These are phyloP conservation scores for Penicillium sp. DNA, from an alignment of 2,329 filamentous ascomycete genomes.

Conservation along the genomic window DNA sequence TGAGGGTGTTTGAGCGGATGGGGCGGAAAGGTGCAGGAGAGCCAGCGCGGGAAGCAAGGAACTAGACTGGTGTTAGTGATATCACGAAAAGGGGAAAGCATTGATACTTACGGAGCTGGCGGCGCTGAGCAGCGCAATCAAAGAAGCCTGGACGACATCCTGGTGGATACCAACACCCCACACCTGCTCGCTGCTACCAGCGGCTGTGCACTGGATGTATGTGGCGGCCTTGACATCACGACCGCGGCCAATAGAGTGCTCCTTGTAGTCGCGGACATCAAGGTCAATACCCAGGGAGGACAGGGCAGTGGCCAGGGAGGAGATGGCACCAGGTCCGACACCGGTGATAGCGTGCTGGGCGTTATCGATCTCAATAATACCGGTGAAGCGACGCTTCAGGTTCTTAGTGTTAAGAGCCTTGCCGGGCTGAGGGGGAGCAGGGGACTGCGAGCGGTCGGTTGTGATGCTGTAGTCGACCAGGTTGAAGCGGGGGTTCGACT, in stretches of 20 bases:
- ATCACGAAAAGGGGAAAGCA: background rate
- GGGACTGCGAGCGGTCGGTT: conserved; percentile 76
- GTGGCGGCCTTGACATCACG: conserved; percentile 88
- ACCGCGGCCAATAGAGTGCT: conserved; percentile 84
- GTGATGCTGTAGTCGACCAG: conserved; percentile 91
- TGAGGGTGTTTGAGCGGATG: conserved; percentile 55
- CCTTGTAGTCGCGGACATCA: conserved; percentile 93
- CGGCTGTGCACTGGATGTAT: conserved; percentile 84
- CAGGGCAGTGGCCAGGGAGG: conserved; percentile 80
- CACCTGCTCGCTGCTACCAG: conserved; percentile 59
- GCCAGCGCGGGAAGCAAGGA: conserved; percentile 68
- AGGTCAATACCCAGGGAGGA: conserved; percentile 77
- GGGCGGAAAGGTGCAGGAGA: conserved; percentile 68
- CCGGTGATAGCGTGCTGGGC: conserved; percentile 77
- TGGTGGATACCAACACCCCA: conserved; percentile 68
- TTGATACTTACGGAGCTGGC: conserved; percentile 72
- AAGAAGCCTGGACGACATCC: conserved; percentile 86
- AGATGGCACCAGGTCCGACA: conserved; percentile 86
- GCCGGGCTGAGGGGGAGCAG: conserved; percentile 66
- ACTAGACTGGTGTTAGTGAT: conserved; percentile 51
- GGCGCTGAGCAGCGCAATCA: conserved; percentile 82
- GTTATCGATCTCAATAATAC: conserved; percentile 80
- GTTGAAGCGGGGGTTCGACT: conserved; percentile 78
- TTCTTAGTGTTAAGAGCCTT: conserved; percentile 77
- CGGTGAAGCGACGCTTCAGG: conserved; percentile 78